These are phyloP conservation scores for Malassezia furfur DNA, from an alignment of 1,284 basidiomycete genomes.

Conservation along the genomic window DNA sequence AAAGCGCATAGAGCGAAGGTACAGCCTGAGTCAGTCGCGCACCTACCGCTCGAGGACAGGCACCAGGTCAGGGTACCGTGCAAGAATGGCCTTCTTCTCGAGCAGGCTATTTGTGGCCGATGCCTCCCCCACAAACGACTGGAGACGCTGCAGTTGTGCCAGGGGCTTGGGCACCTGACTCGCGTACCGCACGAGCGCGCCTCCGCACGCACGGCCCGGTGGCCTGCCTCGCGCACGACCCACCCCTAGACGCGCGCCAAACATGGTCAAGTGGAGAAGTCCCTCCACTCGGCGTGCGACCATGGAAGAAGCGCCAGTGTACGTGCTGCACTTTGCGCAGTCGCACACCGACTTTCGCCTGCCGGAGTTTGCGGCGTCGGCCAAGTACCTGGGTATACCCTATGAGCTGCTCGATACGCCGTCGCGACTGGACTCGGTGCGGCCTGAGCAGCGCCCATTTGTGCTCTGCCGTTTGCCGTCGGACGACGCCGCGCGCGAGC, in stretches of 20 bases:
- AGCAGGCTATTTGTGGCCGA: not conserved
- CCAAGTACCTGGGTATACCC: slow-evolving; percentile 26
- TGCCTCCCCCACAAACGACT: not conserved
- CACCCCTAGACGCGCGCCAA: not conserved
- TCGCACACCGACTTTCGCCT: slow-evolving; percentile 34
- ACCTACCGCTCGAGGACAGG: slow-evolving; percentile 9
- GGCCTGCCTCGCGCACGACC: not conserved
- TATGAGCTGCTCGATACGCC: slow-evolving; percentile 38
- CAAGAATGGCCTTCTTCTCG: not conserved
- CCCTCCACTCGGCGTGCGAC: slow-evolving; percentile 11
- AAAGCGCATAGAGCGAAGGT: not conserved
- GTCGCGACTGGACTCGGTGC: not conserved
- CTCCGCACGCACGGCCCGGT: too few species aligned
- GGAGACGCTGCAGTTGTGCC: not conserved
- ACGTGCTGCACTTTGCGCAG: slow-evolving; percentile 38
- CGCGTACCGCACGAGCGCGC: too few species aligned
- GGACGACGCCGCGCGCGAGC: slow-evolving; percentile 59
- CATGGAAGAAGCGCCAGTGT: slow-evolving; percentile 23
- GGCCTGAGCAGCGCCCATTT: slow-evolving; percentile 22
- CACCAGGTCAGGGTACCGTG: not conserved
- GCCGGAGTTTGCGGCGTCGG: slow-evolving; percentile 34
- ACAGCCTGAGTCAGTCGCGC: not conserved
- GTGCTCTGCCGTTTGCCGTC: slow-evolving; percentile 29
- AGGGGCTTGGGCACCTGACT: not conserved
- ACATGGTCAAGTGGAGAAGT: not conserved